phyloP scores from a whole-genome alignment of 345 rosid genomes.

The Kernera saxatilis region DNA sequence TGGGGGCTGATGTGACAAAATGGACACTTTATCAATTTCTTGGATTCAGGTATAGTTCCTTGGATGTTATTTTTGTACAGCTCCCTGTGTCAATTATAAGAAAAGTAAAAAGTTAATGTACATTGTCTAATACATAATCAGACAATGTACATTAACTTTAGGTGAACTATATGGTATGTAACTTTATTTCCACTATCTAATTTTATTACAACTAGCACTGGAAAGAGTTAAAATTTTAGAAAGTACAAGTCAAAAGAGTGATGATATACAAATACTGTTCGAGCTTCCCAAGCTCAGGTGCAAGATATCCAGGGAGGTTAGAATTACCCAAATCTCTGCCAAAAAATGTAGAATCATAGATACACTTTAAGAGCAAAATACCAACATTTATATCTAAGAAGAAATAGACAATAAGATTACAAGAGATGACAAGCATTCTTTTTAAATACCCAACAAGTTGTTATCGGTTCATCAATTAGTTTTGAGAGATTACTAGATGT shows the following conservation, averaged over 20 bases:
- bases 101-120: background rate
- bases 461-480: constrained; percentile 1
- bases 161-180: background rate
- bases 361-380: background rate
- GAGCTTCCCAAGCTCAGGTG: constrained; percentile 80
- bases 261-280: constrained; percentile 79
- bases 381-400: background rate
- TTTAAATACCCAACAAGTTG: background rate
- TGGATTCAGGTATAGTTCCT: constrained; percentile 81
- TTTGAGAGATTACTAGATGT: background rate
- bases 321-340: constrained; percentile 97
- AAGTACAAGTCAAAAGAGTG: constrained; percentile 7
- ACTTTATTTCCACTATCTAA: background rate
- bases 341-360: background rate
- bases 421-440: background rate
- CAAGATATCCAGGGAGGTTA: constrained; percentile 80
- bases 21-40: too few species aligned
- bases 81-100: constrained; percentile 46
- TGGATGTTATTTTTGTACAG: constrained; percentile 88
- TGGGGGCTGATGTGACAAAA: too few species aligned
- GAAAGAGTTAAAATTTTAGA: background rate
- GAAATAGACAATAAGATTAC: background rate
- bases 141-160: too few species aligned
- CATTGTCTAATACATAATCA: background rate
- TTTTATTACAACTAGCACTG: background rate